Evolutionary conservation across 78 protist genomes (phyloP).

Genomic region (Dictyostelium capitatum): DNA sequence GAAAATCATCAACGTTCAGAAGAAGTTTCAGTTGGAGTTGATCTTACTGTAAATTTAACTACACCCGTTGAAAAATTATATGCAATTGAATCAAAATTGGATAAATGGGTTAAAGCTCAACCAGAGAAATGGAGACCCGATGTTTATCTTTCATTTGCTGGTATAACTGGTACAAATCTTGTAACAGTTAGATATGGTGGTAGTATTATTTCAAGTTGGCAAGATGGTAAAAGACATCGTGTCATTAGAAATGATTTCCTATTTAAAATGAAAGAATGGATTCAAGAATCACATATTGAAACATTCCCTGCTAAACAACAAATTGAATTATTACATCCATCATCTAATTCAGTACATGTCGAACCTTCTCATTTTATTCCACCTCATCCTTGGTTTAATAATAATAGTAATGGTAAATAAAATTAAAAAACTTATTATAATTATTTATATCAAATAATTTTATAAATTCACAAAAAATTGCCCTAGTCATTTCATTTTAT

Average conservation of each 20-base stretch:
- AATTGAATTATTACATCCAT: neutral
- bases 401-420: no score
- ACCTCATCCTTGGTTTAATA: neutral
- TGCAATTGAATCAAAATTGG: slow-evolving; percentile 42
- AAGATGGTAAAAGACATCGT: slow-evolving; percentile 57
- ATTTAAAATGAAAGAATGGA: slow-evolving; percentile 78
- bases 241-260: slow-evolving; percentile 54
- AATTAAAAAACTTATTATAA: no score
- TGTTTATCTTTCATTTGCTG: slow-evolving; percentile 15
- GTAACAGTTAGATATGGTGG: slow-evolving; percentile 51
- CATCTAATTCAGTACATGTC: neutral
- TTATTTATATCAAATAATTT: no score
- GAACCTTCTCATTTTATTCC: slow-evolving; percentile 23
- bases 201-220: slow-evolving; percentile 61
- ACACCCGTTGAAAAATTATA: slow-evolving; percentile 72
- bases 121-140: slow-evolving; percentile 67
- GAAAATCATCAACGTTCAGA: slow-evolving; percentile 78
- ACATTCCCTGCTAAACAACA: slow-evolving; percentile 52
- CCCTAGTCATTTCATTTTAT: no score
- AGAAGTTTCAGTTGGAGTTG: slow-evolving; percentile 58
- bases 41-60: slow-evolving; percentile 32
- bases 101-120: slow-evolving; percentile 72
- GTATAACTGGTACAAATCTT: slow-evolving; percentile 34
- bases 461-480: no score
- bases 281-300: slow-evolving; percentile 27